Conservation (phyloP, 2,329 filamentous ascomycete genomes). For the Sporothrix brasiliensis region DNA sequence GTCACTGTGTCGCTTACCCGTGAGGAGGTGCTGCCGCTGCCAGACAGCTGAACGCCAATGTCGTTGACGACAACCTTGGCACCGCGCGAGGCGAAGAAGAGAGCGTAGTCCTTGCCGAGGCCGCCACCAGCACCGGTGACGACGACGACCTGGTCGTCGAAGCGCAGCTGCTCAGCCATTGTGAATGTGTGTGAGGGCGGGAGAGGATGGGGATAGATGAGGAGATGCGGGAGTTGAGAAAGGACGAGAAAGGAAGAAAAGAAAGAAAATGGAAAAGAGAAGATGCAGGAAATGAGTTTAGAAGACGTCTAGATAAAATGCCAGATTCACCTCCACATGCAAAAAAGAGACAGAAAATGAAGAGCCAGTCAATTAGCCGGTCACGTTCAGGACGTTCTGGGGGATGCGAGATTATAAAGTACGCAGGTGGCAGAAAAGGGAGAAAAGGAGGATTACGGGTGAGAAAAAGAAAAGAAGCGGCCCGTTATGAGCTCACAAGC, state of each 20-base stretch:
- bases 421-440: background rate
- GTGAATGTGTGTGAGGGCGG: slow-evolving; percentile 31
- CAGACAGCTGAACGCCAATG: slow-evolving; percentile 70
- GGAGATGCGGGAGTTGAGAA: background rate
- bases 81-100: slow-evolving; percentile 89
- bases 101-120: slow-evolving; percentile 77
- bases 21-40: slow-evolving; percentile 25
- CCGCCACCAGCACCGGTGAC: slow-evolving; percentile 85
- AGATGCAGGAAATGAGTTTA: background rate
- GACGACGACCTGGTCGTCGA: slow-evolving; percentile 85
- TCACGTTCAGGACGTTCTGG: slow-evolving; percentile 18
- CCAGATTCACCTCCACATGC: slow-evolving; percentile 31
- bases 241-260: slow-evolving; percentile 12
- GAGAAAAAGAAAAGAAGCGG: background rate
- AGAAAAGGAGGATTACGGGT: background rate
- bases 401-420: slow-evolving; percentile 13
- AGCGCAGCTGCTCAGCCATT: slow-evolving; percentile 72
- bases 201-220: slow-evolving; percentile 5
- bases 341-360: slow-evolving; percentile 16
- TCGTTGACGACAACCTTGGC: slow-evolving; percentile 84
- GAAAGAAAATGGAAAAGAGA: slow-evolving; percentile 17
- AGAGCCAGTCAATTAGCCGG: slow-evolving; percentile 23
- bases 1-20: slow-evolving; percentile 23
- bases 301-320: slow-evolving; percentile 7
- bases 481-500: slow-evolving; percentile 20